Evolutionary conservation across 2,329 filamentous ascomycete genomes (phyloP).

Genomic region (Xylariomycetidae sp.): DNA sequence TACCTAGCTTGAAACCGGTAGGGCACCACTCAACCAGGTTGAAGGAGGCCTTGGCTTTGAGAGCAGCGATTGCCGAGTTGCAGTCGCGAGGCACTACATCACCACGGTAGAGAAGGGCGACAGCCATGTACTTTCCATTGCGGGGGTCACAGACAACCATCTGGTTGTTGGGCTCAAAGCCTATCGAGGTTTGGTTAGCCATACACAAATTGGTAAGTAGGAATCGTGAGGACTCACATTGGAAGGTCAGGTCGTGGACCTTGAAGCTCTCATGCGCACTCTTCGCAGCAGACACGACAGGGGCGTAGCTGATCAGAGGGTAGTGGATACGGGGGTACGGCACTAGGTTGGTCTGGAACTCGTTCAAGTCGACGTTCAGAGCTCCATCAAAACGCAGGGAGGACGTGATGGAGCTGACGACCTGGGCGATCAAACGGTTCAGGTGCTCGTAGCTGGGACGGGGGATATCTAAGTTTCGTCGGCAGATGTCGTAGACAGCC

Average conservation of each 20-base stretch:
- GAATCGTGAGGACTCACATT: conserved; percentile 48
- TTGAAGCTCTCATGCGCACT: conserved; percentile 86
- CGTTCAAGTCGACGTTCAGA: conserved; percentile 70
- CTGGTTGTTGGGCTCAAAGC: conserved; percentile 75
- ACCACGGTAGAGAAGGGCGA: conserved; percentile 67
- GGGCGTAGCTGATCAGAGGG: conserved; percentile 68
- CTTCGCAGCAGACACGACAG: conserved; percentile 67
- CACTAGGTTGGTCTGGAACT: conserved; percentile 74
- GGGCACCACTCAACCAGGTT: conserved; percentile 74
- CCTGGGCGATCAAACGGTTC: conserved; percentile 69
- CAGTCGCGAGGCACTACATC: conserved; percentile 68
- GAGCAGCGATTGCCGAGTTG: conserved; percentile 59
- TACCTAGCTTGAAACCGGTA: conserved; percentile 71
- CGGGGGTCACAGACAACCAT: conserved; percentile 72
- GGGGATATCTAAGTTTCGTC: conserved; percentile 65
- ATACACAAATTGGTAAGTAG: conserved; percentile 1
- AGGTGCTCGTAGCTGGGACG: conserved; percentile 67
- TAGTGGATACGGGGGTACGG: conserved; percentile 72
- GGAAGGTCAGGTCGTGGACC: conserved; percentile 71
- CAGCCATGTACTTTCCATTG: conserved; percentile 74
- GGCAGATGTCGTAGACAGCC: conserved; percentile 72
- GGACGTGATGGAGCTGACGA: conserved; percentile 70
- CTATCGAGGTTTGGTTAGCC: conserved; percentile 33
- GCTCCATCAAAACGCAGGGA: conserved; percentile 69
- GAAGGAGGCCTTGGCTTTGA: conserved; percentile 69